Evolutionary conservation across 192 early-diverging fungal species (phyloP), one percentile per base, ranked within the genome.

Genomic region (Coemansia sp.): DNA sequence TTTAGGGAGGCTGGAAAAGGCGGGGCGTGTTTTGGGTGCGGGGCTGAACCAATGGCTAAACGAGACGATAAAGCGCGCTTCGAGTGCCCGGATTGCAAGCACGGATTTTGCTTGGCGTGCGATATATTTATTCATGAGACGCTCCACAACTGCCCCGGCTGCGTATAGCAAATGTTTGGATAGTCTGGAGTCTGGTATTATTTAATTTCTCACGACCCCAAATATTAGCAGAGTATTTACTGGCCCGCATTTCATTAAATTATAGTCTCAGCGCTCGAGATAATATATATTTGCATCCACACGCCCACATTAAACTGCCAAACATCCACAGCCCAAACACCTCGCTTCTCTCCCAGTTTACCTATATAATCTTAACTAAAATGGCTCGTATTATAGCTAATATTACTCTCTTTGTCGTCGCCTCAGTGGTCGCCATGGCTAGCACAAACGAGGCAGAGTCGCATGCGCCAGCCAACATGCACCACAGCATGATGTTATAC

Each of bases 1-100:
- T 98, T 85, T 76, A 69, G 76, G 15, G 93, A 96, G 64, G 64
- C 89, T 14, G 1, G 12, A 70, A 78, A 66, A 23, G 12, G 66
- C 26, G 63, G 61, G 58, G 40, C 44, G 23, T 73, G 76, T 42
- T 79, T 70, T 63, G 84, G 83, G 59, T 65, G 82, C 67, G 64
- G 60, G n/a, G 63, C 55, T 0, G 64, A 54, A 54, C 11, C 24
- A 25, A 26, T 34, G 52, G 21, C 12, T 26, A 28, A n/a, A 15
- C 52, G n/a, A 54, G 52, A 54, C 12, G 24, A 54, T n/a, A 54
- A 54, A 25, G n/a, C 12, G 14, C 15, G 40, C 14, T 44, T 44
- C 14, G 14, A 44, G 15, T 44, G 40, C 5, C 40, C 40, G 15
- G 15, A 44, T 44, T 44, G 40, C 40, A 14, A 2, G 14, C 40